Percentiles rank a stretch among this genome's conserved stretches.
These are phyloP conservation scores for Dothideomycetes sp. DNA, from an alignment of 2,329 filamentous ascomycete species.

Conservation along the genomic window DNA sequence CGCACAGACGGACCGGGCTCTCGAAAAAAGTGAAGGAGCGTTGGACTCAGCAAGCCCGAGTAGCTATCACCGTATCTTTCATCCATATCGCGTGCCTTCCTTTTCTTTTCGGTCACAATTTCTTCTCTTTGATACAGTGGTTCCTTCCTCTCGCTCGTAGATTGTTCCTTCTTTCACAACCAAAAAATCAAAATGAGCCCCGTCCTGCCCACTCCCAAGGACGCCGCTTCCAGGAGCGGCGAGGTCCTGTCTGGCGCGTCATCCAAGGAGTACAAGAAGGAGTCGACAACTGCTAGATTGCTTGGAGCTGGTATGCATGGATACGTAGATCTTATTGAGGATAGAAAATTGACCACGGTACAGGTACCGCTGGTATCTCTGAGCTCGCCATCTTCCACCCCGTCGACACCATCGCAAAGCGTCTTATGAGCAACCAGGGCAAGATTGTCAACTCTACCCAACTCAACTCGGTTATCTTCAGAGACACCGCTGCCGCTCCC, in stretches of 20 bases:
- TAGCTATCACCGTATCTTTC: conserved; percentile 5
- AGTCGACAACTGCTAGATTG: conserved; percentile 80
- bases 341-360: conserved; percentile 10
- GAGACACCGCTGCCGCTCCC: conserved; percentile 67
- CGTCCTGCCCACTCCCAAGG: conserved; percentile 18
- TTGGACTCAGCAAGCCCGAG: conserved; percentile 1
- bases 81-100: conserved; percentile 4
- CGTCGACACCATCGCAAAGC: conserved; percentile 96
- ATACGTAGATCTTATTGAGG: neutral
- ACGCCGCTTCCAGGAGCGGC: conserved; percentile 17
- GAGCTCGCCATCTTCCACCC: conserved; percentile 91
- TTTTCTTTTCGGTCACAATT: neutral
- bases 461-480: conserved; percentile 90
- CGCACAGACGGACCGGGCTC: neutral
- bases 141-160: conserved; percentile 1
- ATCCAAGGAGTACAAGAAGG: conserved; percentile 62
- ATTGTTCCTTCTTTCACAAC: neutral
- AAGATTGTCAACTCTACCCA: conserved; percentile 53
- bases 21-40: neutral
- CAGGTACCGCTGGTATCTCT: conserved; percentile 85
- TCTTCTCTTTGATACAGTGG: too few species aligned
- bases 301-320: conserved; percentile 70
- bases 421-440: conserved; percentile 95
- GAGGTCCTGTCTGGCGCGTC: conserved; percentile 33
- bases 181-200: conserved; percentile 16